A percentile compares a stretch with the other conserved stretches of the same genome.
Conservation (phyloP, 441 rosid genomes). For the Aquilaria agallochum region DNA sequence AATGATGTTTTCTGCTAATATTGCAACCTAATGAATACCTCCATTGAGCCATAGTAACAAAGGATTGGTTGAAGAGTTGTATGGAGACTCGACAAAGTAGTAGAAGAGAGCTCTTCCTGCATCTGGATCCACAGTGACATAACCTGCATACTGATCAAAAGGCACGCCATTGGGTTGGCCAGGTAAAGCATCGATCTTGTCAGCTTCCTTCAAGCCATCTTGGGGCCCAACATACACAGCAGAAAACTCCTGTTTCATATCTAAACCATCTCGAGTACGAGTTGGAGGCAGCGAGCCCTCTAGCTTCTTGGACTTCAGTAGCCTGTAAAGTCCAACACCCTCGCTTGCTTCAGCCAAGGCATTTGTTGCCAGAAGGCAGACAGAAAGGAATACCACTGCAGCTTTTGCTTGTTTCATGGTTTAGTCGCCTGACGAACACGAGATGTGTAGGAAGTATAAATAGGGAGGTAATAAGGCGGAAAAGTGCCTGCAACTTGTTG, state of each 20-base stretch:
- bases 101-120: slow-evolving; percentile 29
- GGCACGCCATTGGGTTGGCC: slow-evolving; percentile 23
- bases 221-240: slow-evolving; percentile 5
- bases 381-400: slow-evolving; percentile 3
- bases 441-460: too few species aligned
- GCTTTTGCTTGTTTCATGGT: slow-evolving; percentile 2
- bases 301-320: slow-evolving; percentile 10
- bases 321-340: slow-evolving; percentile 7
- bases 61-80: slow-evolving; percentile 23
- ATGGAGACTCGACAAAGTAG: slow-evolving; percentile 27
- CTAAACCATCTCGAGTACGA: background rate
- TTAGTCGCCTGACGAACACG: background rate
- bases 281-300: background rate
- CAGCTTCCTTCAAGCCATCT: slow-evolving; percentile 16
- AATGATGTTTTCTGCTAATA: too few species aligned
- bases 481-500: too few species aligned
- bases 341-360: slow-evolving; percentile 11
- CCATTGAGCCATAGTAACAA: slow-evolving; percentile 38
- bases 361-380: slow-evolving; percentile 10
- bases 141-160: slow-evolving; percentile 28
- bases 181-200: slow-evolving; percentile 21
- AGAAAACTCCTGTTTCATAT: background rate
- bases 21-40: slow-evolving; percentile 6
- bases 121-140: slow-evolving; percentile 21
- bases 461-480: too few species aligned